Conservation (phyloP, 345 rosid species). For the Boechera stricta region DNA sequence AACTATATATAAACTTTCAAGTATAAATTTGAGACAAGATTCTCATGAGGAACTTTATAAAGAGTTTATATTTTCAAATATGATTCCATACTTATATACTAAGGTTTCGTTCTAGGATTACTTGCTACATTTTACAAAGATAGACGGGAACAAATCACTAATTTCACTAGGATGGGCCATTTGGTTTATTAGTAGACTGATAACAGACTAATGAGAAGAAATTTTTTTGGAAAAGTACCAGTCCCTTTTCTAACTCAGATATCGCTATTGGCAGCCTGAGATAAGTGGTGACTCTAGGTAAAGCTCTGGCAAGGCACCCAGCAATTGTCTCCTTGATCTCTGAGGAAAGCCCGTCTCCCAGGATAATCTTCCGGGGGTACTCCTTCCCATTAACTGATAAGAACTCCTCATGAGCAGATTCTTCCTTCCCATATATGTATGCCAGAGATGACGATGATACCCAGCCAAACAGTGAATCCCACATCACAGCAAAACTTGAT, state of each 20-base stretch:
- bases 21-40: not conserved
- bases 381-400: conserved; percentile 65
- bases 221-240: conserved; percentile 48
- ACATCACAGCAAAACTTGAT: conserved; percentile 86
- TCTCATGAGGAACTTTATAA: not conserved
- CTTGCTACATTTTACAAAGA: too few species aligned
- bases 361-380: conserved; percentile 60
- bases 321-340: conserved; percentile 84
- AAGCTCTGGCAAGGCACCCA: conserved; percentile 79
- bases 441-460: conserved; percentile 89
- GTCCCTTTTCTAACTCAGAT: conserved; percentile 78
- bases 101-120: too few species aligned
- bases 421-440: conserved; percentile 84
- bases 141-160: not conserved
- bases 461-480: conserved; percentile 91
- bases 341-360: conserved; percentile 73
- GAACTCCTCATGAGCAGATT: conserved; percentile 70
- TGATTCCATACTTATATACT: not conserved
- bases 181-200: not conserved
- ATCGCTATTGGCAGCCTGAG: conserved; percentile 68
- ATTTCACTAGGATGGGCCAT: not conserved
- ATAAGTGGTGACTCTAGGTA: conserved; percentile 71
- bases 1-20: not conserved
- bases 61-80: not conserved
- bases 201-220: not conserved